Evolutionary conservation across 306 rosid species (phyloP).

Genomic region (Pyrus communis): DNA sequence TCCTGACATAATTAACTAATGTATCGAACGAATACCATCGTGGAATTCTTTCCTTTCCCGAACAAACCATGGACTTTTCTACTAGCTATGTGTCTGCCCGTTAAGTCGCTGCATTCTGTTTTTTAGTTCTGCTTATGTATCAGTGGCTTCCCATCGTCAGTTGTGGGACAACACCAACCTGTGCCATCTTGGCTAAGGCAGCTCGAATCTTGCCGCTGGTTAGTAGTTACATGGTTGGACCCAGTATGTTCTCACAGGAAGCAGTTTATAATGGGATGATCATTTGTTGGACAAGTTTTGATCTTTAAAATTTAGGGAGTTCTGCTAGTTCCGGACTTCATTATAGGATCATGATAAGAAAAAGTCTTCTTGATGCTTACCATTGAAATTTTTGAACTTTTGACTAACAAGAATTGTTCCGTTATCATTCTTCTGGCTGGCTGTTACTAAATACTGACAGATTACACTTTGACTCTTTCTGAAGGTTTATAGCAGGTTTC

Average conservation of each 20-base stretch:
- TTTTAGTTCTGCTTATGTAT: neutral
- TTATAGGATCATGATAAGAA: neutral
- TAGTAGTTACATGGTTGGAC: neutral
- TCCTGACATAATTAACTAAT: too few relatives aligned
- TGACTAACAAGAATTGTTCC: neutral
- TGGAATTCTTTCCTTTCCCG: too few relatives aligned
- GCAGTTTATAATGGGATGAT: neutral
- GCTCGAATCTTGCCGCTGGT: neutral
- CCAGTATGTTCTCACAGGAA: neutral
- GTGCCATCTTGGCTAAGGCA: neutral
- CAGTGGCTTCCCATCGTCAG: neutral
- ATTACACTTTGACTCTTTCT: neutral
- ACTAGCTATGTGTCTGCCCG: neutral
- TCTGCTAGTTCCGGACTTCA: neutral
- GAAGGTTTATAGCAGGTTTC: slow-evolving; percentile 73
- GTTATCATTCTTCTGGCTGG: neutral
- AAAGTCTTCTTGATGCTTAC: neutral
- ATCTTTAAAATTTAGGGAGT: neutral
- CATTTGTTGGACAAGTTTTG: neutral
- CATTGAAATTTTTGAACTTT: neutral
- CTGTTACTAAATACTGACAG: slow-evolving; percentile 2
- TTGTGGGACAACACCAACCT: neutral
- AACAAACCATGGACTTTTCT: neutral
- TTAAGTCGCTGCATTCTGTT: neutral
- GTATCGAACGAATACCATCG: too few relatives aligned